Percentiles rank a stretch among this genome's conserved stretches.
phyloP scores from a whole-genome alignment of 1,139 yeast species.

The Magnusiomyces tetraspermus region DNA sequence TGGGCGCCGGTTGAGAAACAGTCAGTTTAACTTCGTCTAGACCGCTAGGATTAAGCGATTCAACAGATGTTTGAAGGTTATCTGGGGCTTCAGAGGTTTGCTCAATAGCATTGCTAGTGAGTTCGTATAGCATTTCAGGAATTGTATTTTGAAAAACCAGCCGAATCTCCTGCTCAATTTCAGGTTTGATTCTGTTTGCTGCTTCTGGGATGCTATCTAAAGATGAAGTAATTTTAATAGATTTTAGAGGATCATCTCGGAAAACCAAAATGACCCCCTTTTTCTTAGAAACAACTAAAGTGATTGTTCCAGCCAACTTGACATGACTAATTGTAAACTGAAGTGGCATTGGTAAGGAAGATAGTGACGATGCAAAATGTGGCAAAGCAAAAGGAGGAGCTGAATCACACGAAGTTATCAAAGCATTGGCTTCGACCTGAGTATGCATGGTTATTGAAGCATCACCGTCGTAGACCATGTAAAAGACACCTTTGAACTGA shows the following conservation, averaged over 20 bases:
- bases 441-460: constrained; percentile 60
- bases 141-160: constrained; percentile 68
- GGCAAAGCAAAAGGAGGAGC: constrained; percentile 45
- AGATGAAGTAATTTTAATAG: constrained; percentile 62
- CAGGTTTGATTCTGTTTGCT: constrained; percentile 56
- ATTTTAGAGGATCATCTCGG: constrained; percentile 66
- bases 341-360: constrained; percentile 57
- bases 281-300: constrained; percentile 59
- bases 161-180: constrained; percentile 59
- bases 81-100: too few species aligned
- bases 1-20: too few species aligned
- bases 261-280: constrained; percentile 67
- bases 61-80: too few species aligned
- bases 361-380: constrained; percentile 42
- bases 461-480: constrained; percentile 61
- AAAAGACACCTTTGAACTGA: constrained; percentile 63
- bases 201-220: constrained; percentile 69
- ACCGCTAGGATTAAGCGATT: too few species aligned
- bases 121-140: constrained; percentile 64
- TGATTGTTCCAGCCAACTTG: constrained; percentile 56
- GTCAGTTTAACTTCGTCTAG: too few species aligned
- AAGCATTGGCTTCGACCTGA: constrained; percentile 45
- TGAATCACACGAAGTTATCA: constrained; percentile 30
- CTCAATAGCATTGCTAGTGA: too few species aligned
- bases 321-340: constrained; percentile 55